These are phyloP conservation scores for Coix lacrymajobi DNA, from an alignment of 176 grass and related monocot species.

Conservation along the genomic window DNA sequence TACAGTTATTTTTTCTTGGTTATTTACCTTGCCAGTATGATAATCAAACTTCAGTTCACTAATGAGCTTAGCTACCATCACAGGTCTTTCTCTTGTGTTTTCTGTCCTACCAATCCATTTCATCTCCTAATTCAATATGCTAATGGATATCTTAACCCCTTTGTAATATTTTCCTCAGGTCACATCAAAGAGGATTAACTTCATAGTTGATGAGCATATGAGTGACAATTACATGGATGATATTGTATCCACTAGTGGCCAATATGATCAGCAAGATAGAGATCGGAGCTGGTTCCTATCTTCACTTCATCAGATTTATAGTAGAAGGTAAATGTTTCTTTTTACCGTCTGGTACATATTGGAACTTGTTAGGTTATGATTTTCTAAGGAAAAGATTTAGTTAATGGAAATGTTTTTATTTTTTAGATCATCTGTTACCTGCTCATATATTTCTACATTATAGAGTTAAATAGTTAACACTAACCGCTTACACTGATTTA, in stretches of 20 bases:
- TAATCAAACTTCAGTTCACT: slow-evolving; percentile 3
- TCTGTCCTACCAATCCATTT: background rate
- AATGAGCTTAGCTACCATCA: slow-evolving; percentile 22
- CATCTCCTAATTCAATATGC: slow-evolving; percentile 21
- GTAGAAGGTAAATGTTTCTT: slow-evolving; percentile 60
- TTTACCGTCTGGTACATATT: slow-evolving; percentile 17
- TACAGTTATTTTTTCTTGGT: background rate
- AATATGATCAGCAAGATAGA: slow-evolving; percentile 74
- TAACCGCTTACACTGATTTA: slow-evolving; percentile 22
- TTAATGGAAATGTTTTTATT: slow-evolving; percentile 19
- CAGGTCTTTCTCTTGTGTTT: slow-evolving; percentile 7
- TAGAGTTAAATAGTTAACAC: background rate
- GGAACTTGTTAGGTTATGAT: background rate
- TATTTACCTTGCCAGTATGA: background rate
- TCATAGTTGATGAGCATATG: slow-evolving; percentile 74
- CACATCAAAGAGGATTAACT: slow-evolving; percentile 96
- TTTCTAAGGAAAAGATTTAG: background rate
- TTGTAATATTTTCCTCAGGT: slow-evolving; percentile 55
- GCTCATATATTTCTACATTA: slow-evolving; percentile 17
- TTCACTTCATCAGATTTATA: slow-evolving; percentile 83
- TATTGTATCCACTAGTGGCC: slow-evolving; percentile 44
- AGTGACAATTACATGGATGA: slow-evolving; percentile 61
- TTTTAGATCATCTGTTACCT: slow-evolving; percentile 8
- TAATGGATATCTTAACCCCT: slow-evolving; percentile 18
- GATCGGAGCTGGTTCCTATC: slow-evolving; percentile 95